Evolutionary conservation across 108 stramenopile species (phyloP), one percentile per base, ranked within the genome.

Genomic region (Skeletonema tropicum): DNA sequence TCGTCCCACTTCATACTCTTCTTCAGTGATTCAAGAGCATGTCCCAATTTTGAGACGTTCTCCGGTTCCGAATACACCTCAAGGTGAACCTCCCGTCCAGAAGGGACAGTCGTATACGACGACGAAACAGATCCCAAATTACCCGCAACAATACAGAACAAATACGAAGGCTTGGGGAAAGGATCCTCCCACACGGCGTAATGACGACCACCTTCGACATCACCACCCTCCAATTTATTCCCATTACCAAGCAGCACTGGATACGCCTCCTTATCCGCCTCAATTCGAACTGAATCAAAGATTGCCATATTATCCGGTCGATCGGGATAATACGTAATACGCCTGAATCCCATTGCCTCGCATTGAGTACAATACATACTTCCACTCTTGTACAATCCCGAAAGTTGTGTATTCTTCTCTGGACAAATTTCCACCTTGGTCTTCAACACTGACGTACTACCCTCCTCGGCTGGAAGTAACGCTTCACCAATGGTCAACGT

Each of bases 1-100:
- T 99, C 97, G 74, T 99, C 98, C 98, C 98, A 99, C 73, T 91
- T 89, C 96, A 99, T 98, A 62, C 83, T 70, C 14, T 88, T 75
- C 81, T 97, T 96, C 45, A 98, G 64, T 35, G 71, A 77, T 13
- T 73, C 72, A 80, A 94, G 66, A 15, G 91, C 89, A 59, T 89
- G 87, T 15, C 87, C 85, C 25, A 90, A 68, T 74, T 91, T 84
- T 36, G 70, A 84, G 23, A 88, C 84, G 79, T 94, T 90, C 42
- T 86, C 88, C 30, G 76, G 77, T 70, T 92, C 90, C 19, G 79
- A 85, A 62, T 71, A 92, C 17, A 94, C 83, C 49, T 84, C 88
- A 31, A 92, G 79, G 41, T 79, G 74, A 9, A 93, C 88, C 39
- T 82, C 60, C 19, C 88, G 72, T 5, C 90, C 90, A 15, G 73